Percentiles rank a stretch among this genome's conserved stretches.
Conservation (phyloP, 495 filamentous ascomycete species). For the Immersiella caudata region DNA sequence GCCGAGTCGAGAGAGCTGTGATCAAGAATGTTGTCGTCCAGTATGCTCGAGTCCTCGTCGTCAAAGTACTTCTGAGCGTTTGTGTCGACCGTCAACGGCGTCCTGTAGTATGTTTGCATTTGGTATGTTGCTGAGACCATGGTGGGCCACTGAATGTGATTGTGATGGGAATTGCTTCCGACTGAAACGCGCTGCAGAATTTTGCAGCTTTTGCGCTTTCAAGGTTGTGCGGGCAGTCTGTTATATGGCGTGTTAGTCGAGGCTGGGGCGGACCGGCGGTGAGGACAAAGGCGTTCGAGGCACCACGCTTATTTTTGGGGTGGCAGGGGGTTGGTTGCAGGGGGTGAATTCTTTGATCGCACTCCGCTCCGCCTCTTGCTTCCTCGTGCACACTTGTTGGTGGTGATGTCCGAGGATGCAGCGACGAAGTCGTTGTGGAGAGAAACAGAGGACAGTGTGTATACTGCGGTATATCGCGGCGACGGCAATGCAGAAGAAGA, state of each 20-base stretch:
- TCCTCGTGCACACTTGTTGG: background rate
- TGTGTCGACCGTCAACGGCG: conserved; percentile 65
- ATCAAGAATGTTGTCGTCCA: conserved; percentile 86
- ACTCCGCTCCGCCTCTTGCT: conserved; percentile 1
- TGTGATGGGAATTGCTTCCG: conserved; percentile 22
- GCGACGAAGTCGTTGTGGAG: conserved; percentile 24
- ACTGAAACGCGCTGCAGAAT: conserved; percentile 15
- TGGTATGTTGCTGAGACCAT: conserved; percentile 54
- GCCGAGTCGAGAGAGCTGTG: conserved; percentile 63
- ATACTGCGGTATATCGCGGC: conserved; percentile 7
- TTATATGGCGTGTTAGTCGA: conserved; percentile 44
- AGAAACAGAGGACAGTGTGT: conserved; percentile 8
- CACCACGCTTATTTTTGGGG: conserved; percentile 36
- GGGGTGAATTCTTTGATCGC: conserved; percentile 17
- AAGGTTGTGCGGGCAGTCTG: conserved; percentile 33
- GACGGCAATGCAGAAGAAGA: conserved; percentile 18
- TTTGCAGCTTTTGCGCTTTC: conserved; percentile 15
- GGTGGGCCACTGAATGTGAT: conserved; percentile 37
- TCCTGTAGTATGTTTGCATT: conserved; percentile 65
- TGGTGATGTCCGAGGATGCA: conserved; percentile 8
- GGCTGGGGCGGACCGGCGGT: conserved; percentile 34
- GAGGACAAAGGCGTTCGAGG: conserved; percentile 31
- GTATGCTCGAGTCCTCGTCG: conserved; percentile 78
- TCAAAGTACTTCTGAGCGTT: conserved; percentile 65
- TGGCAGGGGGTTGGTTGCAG: conserved; percentile 27